Conservation (phyloP, 1,139 yeast species). For the Protomyces arabidopsidicola region DNA sequence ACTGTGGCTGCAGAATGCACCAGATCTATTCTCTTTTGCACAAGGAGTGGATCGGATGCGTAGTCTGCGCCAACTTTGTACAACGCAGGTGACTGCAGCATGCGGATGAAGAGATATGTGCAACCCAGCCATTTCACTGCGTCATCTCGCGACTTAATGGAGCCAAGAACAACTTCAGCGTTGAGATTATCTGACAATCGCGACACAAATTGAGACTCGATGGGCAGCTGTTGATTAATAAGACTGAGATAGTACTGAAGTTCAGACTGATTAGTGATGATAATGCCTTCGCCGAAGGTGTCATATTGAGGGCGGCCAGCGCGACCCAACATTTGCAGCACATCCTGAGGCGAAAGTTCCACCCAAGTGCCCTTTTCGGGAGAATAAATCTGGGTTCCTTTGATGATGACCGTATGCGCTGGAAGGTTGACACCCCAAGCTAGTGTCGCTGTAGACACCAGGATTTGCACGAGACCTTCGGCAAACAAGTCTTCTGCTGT, state of each 20-base stretch:
- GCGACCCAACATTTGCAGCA: conserved; percentile 88
- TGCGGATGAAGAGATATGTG: conserved; percentile 75
- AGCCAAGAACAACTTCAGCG: conserved; percentile 80
- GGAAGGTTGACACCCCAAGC: conserved; percentile 99
- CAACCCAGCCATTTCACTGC: conserved; percentile 75
- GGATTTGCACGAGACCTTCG: conserved; percentile 72
- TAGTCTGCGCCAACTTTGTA: conserved; percentile 73
- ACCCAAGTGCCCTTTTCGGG: conserved; percentile 88
- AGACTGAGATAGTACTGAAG: conserved; percentile 84
- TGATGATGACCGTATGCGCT: conserved; percentile 90
- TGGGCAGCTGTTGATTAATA: conserved; percentile 83
- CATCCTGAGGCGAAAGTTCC: conserved; percentile 87
- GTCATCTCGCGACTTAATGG: conserved; percentile 56
- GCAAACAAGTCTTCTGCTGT: conserved; percentile 83
- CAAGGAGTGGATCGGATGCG: conserved; percentile 49
- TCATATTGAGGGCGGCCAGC: conserved; percentile 97
- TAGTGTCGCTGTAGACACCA: conserved; percentile 89
- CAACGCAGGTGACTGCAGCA: conserved; percentile 65
- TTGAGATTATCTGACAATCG: conserved; percentile 69
- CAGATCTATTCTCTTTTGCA: conserved; percentile 58
- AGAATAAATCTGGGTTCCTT: conserved; percentile 90
- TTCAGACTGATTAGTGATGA: conserved; percentile 81
- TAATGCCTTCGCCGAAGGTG: conserved; percentile 86
- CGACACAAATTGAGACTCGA: conserved; percentile 78
- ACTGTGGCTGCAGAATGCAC: conserved; percentile 68